A percentile compares a stretch with the other conserved stretches of the same genome.
phyloP scores from a whole-genome alignment of 441 rosid species.

The Populus hybrid region DNA sequence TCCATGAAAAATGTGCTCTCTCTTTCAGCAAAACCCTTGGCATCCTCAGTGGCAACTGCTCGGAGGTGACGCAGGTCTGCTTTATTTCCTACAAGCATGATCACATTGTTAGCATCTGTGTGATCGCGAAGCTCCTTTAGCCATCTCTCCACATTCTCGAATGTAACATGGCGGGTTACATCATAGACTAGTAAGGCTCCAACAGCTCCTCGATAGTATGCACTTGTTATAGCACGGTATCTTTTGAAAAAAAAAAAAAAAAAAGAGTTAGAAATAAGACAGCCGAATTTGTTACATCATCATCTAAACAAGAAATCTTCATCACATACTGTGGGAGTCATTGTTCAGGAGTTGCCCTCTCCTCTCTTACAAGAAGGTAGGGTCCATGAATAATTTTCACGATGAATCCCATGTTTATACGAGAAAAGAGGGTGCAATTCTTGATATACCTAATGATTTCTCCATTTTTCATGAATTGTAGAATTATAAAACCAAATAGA shows the following conservation, averaged over 20 bases:
- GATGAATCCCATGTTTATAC: not conserved
- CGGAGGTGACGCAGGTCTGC: no score
- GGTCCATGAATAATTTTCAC: not conserved
- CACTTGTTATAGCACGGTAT: conserved; percentile 74
- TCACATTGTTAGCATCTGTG: no score
- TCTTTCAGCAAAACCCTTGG: no score
- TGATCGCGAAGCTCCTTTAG: no score
- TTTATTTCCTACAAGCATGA: no score
- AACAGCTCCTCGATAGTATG: no score
- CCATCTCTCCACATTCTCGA: no score
- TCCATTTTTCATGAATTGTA: not conserved
- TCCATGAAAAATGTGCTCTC: no score
- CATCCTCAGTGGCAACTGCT: no score
- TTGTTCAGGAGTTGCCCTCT: not conserved
- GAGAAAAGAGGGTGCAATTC: not conserved
- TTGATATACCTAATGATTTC: not conserved
- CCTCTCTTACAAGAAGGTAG: not conserved
- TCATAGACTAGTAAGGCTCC: no score
- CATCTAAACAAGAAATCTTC: not conserved
- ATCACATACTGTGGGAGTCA: no score
- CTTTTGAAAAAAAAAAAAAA: conserved; percentile 21
- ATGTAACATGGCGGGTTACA: no score
- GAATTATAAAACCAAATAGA: not conserved
- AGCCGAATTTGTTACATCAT: not conserved
- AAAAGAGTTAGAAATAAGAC: not conserved